Base-by-base conservation (phyloP, 768 basidiomycete species). In the Suillus cothurnatus region DNA sequence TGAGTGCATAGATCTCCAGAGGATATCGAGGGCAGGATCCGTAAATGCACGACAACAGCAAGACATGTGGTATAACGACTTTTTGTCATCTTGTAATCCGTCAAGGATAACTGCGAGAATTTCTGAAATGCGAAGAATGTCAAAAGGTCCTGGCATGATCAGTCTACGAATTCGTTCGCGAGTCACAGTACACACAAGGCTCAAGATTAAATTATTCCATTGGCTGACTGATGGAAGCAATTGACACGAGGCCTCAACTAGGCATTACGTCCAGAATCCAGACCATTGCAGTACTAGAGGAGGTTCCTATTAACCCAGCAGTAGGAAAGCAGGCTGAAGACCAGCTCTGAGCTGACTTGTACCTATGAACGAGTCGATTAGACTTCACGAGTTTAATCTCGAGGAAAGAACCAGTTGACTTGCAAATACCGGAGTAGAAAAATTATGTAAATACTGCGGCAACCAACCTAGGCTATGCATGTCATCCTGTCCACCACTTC, bases 1-100 rank as follows among this genome's bases (percentile, higher is more conserved):
- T 14, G 64, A 58, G 26, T 39, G 26, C 57, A 58, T 58, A 39
- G 57, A 58, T 39, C 38, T 58, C 57, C 57, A 58, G 26, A 58
- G 57, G 7, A 58, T 21, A 32, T 65, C 61, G 26, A 65, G 64
- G 11, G 61, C 61, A 21, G 61, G 50, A 47, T 65, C 64, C 23
- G 64, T 34, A 15, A 62, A 28, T 26, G 61, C 61, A 39, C 55
- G 60, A 41, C 61, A 52, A 43, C 64, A 65, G 32, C 39, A 41
- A 17, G 61, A 26, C 49, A 65, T 38, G 7, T 17, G 8, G 38
- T 52, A 52, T 6, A 65, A 58, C 34, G 61, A 62, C 47, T 39
- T 62, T 31, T 62, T 62, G 28, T 65, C 64, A 26, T 32, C 64
- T 53, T 65, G 38, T 19, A 58, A 58, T 21, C 9, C 38, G 39